Conservation (phyloP, 192 early-diverging fungal genomes). For the Umbelopsis sp. region DNA sequence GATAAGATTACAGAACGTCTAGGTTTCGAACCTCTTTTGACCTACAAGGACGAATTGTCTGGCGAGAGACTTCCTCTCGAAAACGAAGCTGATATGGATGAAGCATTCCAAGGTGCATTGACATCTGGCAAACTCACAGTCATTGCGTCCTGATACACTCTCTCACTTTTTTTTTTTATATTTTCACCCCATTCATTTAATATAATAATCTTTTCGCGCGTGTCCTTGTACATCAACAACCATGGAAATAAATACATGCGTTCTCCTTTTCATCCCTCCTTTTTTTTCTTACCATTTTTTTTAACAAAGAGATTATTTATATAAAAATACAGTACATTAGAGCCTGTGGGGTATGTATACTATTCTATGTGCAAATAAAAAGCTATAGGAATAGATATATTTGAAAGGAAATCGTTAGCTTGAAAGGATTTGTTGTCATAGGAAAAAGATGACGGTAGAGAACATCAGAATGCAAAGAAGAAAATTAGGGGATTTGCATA, state of each 20-base stretch:
- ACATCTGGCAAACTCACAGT: constrained; percentile 50
- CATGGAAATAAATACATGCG: constrained; percentile 1
- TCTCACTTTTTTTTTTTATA: not conserved
- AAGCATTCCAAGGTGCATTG: constrained; percentile 38
- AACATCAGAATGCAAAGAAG: not conserved
- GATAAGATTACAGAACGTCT: constrained; percentile 65
- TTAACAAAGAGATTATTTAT: no score
- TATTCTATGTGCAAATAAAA: not conserved
- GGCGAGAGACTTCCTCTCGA: constrained; percentile 29
- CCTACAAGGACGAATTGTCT: constrained; percentile 42
- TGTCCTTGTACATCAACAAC: constrained; percentile 8
- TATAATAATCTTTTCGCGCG: constrained; percentile 11
- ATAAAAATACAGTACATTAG: no score
- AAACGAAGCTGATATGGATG: constrained; percentile 43
- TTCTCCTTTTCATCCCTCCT: no score
- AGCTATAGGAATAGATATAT: not conserved
- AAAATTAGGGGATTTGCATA: not conserved
- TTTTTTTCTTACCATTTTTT: no score
- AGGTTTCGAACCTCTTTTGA: constrained; percentile 33
- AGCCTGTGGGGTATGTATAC: not conserved
- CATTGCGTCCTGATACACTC: constrained; percentile 35
- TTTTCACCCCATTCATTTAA: not conserved
- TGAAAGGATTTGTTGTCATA: not conserved
- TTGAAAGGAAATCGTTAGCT: not conserved
- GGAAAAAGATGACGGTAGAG: not conserved